These are phyloP conservation scores for Salinomyces thailandicus DNA, from an alignment of 2,329 filamentous ascomycete species.

Conservation along the genomic window DNA sequence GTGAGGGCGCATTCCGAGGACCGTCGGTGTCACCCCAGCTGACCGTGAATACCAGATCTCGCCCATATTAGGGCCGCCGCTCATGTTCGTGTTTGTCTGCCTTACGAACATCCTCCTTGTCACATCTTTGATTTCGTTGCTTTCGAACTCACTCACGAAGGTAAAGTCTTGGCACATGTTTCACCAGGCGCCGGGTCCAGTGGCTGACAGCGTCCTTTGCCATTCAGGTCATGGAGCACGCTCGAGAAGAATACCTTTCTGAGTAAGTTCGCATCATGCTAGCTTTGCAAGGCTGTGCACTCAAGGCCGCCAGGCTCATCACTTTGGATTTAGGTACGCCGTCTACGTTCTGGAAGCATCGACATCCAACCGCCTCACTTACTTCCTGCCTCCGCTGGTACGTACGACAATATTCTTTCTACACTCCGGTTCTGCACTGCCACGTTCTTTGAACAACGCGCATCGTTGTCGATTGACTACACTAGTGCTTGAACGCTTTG, in stretches of 20 bases:
- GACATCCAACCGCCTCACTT: slow-evolving; percentile 39
- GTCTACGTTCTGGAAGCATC: slow-evolving; percentile 45
- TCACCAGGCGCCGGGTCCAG: slow-evolving; percentile 21
- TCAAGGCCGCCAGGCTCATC: slow-evolving; percentile 1
- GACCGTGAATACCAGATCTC: slow-evolving; percentile 34
- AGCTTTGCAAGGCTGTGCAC: slow-evolving; percentile 12
- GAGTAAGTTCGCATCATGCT: too few relatives aligned
- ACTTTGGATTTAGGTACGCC: slow-evolving; percentile 40
- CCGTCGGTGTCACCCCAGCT: too few relatives aligned
- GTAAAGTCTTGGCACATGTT: slow-evolving; percentile 12
- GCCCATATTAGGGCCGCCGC: slow-evolving; percentile 40
- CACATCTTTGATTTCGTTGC: slow-evolving; percentile 66
- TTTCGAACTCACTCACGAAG: slow-evolving; percentile 59
- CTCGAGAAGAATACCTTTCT: slow-evolving; percentile 67
- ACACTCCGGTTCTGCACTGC: not conserved
- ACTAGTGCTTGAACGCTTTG: too few relatives aligned
- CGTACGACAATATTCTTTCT: slow-evolving; percentile 17
- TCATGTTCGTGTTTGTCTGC: slow-evolving; percentile 62
- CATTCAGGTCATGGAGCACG: slow-evolving; percentile 52
- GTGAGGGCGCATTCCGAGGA: too few relatives aligned
- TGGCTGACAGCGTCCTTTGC: slow-evolving; percentile 22
- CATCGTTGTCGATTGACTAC: too few relatives aligned
- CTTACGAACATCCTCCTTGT: slow-evolving; percentile 70
- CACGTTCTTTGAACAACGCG: too few relatives aligned
- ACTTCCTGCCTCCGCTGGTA: slow-evolving; percentile 39